phyloP scores from a whole-genome alignment of 352 stramenopile genomes.

The Globisporangium rhizosaccharum region DNA sequence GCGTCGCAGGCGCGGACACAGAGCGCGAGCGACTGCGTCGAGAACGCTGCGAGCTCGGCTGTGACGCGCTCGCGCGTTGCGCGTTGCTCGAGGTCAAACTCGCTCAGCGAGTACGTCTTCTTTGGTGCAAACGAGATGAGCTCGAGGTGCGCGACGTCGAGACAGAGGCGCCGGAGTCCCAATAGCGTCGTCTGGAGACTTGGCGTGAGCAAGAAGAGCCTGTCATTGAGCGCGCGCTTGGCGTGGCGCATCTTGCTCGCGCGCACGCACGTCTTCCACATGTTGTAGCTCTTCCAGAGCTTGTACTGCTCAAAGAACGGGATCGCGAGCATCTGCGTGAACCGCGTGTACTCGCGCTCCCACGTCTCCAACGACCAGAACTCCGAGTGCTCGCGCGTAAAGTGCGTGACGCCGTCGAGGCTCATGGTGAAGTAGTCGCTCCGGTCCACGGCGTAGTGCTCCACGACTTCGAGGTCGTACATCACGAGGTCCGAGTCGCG shows the following conservation, averaged over 20 bases:
- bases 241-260: conserved; percentile 83
- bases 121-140: conserved; percentile 62
- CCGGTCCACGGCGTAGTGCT: conserved; percentile 80
- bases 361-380: conserved; percentile 92
- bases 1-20: conserved; percentile 89
- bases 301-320: conserved; percentile 92
- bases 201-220: conserved; percentile 87
- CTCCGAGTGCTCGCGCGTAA: conserved; percentile 81
- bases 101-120: conserved; percentile 74
- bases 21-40: conserved; percentile 60
- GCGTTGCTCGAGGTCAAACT: conserved; percentile 78
- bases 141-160: conserved; percentile 58
- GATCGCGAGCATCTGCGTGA: conserved; percentile 88
- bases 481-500: conserved; percentile 64
- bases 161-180: conserved; percentile 62
- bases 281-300: conserved; percentile 92
- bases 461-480: conserved; percentile 79
- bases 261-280: conserved; percentile 90
- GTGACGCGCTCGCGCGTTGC: conserved; percentile 44
- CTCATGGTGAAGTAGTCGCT: conserved; percentile 92
- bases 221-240: conserved; percentile 72
- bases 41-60: conserved; percentile 59
- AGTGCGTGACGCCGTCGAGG: conserved; percentile 89
- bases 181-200: conserved; percentile 81
- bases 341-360: conserved; percentile 90